phyloP scores from a whole-genome alignment of 2,329 filamentous ascomycete genomes.

The Ceratocystis cubensis region DNA sequence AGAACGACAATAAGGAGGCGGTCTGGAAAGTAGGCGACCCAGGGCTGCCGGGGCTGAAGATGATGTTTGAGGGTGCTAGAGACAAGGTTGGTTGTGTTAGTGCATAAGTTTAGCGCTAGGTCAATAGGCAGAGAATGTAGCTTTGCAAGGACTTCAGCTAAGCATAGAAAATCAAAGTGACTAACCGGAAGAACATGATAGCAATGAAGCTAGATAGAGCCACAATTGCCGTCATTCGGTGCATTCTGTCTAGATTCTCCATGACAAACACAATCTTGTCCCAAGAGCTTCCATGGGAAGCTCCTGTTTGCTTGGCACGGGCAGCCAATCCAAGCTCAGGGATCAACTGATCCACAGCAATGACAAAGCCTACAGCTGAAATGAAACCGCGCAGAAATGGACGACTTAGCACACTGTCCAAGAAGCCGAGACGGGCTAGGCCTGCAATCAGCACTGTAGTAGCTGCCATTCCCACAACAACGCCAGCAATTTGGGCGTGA shows the following conservation, averaged over 20 bases:
- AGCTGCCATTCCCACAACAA: constrained; percentile 78
- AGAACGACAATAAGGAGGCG: constrained; percentile 80
- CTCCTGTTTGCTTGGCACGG: constrained; percentile 49
- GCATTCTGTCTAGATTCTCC: constrained; percentile 50
- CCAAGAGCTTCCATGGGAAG: constrained; percentile 72
- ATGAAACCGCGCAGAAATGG: constrained; percentile 94
- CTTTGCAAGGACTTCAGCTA: not conserved
- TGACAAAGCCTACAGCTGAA: constrained; percentile 91
- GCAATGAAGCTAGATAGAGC: constrained; percentile 68
- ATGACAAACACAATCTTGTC: constrained; percentile 76
- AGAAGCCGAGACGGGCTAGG: constrained; percentile 71
- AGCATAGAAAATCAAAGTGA: constrained; percentile 4
- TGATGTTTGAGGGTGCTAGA: constrained; percentile 58
- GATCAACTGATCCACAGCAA: constrained; percentile 86
- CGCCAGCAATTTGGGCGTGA: constrained; percentile 74
- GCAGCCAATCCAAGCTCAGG: constrained; percentile 70
- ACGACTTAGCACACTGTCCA: constrained; percentile 86
- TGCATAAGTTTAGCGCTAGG: not conserved
- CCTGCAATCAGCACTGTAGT: constrained; percentile 81
- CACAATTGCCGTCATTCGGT: constrained; percentile 63
- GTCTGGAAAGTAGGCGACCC: constrained; percentile 80
- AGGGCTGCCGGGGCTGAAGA: constrained; percentile 65
- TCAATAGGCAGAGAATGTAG: not conserved
- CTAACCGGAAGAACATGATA: constrained; percentile 80
- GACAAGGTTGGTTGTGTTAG: not conserved